phyloP scores from a whole-genome alignment of 2,329 filamentous ascomycete genomes.

The Calonectria leucothoes region DNA sequence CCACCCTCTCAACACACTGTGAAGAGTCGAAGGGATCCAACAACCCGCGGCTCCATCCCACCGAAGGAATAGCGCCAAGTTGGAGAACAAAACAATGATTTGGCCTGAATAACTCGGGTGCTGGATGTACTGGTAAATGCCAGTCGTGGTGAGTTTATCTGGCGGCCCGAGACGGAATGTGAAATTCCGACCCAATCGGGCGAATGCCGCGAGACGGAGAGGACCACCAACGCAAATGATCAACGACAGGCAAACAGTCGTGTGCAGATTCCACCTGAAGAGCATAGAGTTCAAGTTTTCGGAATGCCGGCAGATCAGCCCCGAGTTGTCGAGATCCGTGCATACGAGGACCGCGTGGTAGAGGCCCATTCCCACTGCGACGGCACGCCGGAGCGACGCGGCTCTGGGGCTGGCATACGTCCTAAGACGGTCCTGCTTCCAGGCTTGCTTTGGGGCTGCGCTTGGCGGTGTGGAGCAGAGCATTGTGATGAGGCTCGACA shows the following conservation, averaged over 20 bases:
- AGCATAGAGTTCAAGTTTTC: not conserved
- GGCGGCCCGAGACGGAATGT: slow-evolving; percentile 63
- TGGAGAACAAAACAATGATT: slow-evolving; percentile 45
- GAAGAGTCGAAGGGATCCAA: slow-evolving; percentile 43
- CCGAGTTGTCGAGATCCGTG: not conserved
- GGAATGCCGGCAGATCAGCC: not conserved
- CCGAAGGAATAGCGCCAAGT: slow-evolving; percentile 48
- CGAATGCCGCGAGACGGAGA: slow-evolving; percentile 52
- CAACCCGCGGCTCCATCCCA: slow-evolving; percentile 54
- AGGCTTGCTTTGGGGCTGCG: not conserved
- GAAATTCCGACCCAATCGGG: slow-evolving; percentile 61
- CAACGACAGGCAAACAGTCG: slow-evolving; percentile 19
- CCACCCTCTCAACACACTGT: not conserved
- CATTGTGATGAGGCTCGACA: slow-evolving; percentile 8
- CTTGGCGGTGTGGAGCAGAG: slow-evolving; percentile 2
- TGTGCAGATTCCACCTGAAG: not conserved
- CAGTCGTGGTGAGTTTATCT: slow-evolving; percentile 56
- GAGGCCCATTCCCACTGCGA: not conserved
- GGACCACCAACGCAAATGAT: slow-evolving; percentile 46
- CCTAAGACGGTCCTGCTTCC: slow-evolving; percentile 2
- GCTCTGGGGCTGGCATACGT: not conserved
- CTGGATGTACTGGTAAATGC: slow-evolving; percentile 61
- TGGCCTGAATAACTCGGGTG: slow-evolving; percentile 64
- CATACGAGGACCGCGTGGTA: slow-evolving; percentile 5
- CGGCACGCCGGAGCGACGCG: not conserved